These are phyloP conservation scores for Ophiocordyceps australis DNA, from an alignment of 2,329 filamentous ascomycete genomes.

Conservation along the genomic window DNA sequence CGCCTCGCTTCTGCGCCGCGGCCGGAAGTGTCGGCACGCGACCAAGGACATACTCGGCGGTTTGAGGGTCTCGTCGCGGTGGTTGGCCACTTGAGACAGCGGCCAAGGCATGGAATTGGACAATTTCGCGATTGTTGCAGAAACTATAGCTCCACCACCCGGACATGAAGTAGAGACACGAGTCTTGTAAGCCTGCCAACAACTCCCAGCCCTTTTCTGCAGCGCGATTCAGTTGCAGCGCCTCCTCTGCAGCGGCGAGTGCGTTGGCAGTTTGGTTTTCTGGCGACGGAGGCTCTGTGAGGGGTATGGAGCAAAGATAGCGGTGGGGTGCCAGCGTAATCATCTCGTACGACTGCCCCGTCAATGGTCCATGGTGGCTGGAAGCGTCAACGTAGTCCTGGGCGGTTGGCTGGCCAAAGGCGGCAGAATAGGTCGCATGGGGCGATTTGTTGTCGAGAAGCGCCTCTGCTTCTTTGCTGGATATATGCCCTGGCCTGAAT, in stretches of 20 bases:
- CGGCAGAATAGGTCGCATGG: constrained; percentile 20
- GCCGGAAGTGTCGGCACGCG: constrained; percentile 19
- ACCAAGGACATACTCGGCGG: constrained; percentile 62
- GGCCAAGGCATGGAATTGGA: constrained; percentile 76
- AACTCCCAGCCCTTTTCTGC: constrained; percentile 66
- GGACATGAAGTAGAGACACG: constrained; percentile 64
- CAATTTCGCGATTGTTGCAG: constrained; percentile 74
- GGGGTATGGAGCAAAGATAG: constrained; percentile 74
- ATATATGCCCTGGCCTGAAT: constrained; percentile 55
- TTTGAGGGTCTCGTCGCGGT: constrained; percentile 59
- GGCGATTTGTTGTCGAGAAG: constrained; percentile 27
- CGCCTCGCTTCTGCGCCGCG: constrained; percentile 7
- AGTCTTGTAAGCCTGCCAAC: constrained; percentile 58
- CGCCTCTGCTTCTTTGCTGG: constrained; percentile 48
- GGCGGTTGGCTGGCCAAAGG: constrained; percentile 20
- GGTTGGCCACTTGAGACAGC: constrained; percentile 48
- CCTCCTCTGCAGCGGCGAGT: constrained; percentile 53
- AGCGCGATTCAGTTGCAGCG: constrained; percentile 62
- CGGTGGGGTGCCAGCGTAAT: constrained; percentile 52
- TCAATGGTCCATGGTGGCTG: no score
- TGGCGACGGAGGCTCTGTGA: constrained; percentile 36
- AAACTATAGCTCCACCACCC: constrained; percentile 97
- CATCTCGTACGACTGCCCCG: constrained; percentile 60
- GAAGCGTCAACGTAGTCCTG: constrained; percentile 5
- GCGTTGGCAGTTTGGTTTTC: constrained; percentile 50